Evolutionary conservation across 805 yeast genomes (phyloP).

Genomic region (Ogataea dorogensis): DNA sequence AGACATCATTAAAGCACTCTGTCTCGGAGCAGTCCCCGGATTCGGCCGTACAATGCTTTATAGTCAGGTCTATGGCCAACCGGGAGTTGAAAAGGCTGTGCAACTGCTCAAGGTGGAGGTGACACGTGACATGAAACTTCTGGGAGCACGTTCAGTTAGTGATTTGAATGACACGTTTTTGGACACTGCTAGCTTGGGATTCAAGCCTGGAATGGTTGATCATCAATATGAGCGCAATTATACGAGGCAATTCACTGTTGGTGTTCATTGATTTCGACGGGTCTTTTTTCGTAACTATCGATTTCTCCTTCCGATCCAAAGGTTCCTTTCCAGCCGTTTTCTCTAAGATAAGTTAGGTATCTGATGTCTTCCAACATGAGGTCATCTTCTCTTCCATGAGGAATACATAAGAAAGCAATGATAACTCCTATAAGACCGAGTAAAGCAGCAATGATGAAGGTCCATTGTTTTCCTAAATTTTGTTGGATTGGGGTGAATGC

Average conservation of each 20-base stretch:
- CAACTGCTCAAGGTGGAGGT: conserved; percentile 58
- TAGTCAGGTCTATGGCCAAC: conserved; percentile 76
- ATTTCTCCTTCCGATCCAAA: conserved; percentile 60
- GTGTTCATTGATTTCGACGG: neutral
- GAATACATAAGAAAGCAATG: conserved; percentile 59
- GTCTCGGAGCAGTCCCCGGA: conserved; percentile 54
- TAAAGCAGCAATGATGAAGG: conserved; percentile 75
- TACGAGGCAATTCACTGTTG: conserved; percentile 30
- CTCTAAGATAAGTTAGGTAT: conserved; percentile 44
- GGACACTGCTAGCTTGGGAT: conserved; percentile 62
- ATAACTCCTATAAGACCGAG: conserved; percentile 66
- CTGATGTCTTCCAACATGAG: conserved; percentile 47
- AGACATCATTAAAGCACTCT: conserved; percentile 42
- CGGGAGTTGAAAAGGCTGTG: conserved; percentile 65
- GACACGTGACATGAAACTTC: conserved; percentile 56
- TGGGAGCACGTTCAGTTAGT: conserved; percentile 47
- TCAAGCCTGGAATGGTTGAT: conserved; percentile 59
- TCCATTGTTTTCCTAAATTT: conserved; percentile 67
- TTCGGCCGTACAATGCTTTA: conserved; percentile 74
- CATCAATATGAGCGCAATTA: conserved; percentile 51
- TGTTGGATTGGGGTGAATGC: conserved; percentile 66
- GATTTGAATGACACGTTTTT: conserved; percentile 41
- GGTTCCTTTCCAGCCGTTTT: conserved; percentile 48
- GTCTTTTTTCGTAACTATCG: conserved; percentile 49
- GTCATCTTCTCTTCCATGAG: conserved; percentile 71